Evolutionary conservation across 1,284 basidiomycete species (phyloP), one percentile per base, ranked within the genome.

Genomic region (Hemileia vastatrix): DNA sequence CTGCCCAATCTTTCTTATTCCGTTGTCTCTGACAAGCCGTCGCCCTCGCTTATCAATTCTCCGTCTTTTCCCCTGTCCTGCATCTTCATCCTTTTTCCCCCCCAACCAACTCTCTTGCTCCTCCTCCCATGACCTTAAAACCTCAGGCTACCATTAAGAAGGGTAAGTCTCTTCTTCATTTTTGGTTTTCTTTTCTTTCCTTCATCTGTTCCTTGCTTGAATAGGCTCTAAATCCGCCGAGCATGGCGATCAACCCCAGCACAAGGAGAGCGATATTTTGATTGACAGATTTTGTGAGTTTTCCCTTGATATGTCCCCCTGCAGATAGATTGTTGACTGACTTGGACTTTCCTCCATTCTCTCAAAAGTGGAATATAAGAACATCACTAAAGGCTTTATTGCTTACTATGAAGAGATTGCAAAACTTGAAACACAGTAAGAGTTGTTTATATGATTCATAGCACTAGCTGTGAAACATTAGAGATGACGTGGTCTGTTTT

Each of bases 181-280:
- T 44, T 23, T 24, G 9, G n/a, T 18, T 21, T 19, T 1, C 8
- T 9, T 11, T 23, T 8, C 36, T 23, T 36, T 40, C 18, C 6
- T n/a, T 23, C 15, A 54, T 54, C 24, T 45, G n/a, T 19, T 21
- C 23, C 45, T 15, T 3, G 44, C 9, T 9, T 48, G 24, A 3
- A 44, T 21, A 61, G 58, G 58, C 45, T 54, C 58, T 32, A 52
- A 52, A 36, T 61, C 43, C 6, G 58, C 52, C 47, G 51, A 61
- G 23, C 58, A 61, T 47, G 58, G 43, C 43, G 58, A 61, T 33
- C 51, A 61, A 33, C 58, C 52, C 13, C 50, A 61, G 24, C 58
- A 61, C 13, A 53, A 61, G 9, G 58, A 61, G 43, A 54, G 44
- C 45, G 58, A 61, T 27, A 61, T 61, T 32, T 52, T 61, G 6